Evolutionary conservation across 2,329 filamentous ascomycete species (phyloP).

Genomic region (Penicillium sp.): DNA sequence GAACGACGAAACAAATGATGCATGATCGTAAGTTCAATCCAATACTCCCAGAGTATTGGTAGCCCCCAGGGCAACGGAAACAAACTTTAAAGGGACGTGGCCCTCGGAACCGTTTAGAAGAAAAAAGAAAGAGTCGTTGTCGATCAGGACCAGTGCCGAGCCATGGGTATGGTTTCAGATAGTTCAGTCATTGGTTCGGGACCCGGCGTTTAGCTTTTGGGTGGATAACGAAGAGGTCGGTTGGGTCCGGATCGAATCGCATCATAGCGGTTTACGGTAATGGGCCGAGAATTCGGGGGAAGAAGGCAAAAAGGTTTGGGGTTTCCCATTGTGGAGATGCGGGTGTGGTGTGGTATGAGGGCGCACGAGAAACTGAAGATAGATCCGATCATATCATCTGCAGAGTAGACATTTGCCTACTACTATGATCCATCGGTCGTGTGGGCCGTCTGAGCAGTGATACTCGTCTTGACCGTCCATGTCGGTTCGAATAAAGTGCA

Average conservation of each 20-base stretch:
- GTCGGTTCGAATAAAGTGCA: conserved; percentile 69
- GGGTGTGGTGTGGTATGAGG: too few relatives aligned
- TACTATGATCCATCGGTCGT: conserved; percentile 72
- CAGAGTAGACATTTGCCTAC: conserved; percentile 63
- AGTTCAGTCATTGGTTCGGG: conserved; percentile 11
- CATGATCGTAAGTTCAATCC: background rate
- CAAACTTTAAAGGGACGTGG: conserved; percentile 14
- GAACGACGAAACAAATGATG: background rate
- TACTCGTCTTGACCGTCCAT: conserved; percentile 63
- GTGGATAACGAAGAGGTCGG: conserved; percentile 10
- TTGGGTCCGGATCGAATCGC: conserved; percentile 15
- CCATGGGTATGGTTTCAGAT: conserved; percentile 4
- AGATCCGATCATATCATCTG: background rate
- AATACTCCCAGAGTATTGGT: conserved; percentile 11
- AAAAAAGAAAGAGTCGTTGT: conserved; percentile 8
- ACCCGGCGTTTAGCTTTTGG: conserved; percentile 1
- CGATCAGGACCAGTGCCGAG: conserved; percentile 18
- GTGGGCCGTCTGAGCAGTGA: conserved; percentile 63
- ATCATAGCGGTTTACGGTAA: conserved; percentile 1
- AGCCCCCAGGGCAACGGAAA: conserved; percentile 5
- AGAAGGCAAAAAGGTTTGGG: background rate
- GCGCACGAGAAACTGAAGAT: background rate
- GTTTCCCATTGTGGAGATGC: too few relatives aligned
- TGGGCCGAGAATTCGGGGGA: background rate
- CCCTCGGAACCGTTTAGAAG: conserved; percentile 1